Conservation (phyloP, 495 filamentous ascomycete species). For the Pyronema omphalodes region DNA sequence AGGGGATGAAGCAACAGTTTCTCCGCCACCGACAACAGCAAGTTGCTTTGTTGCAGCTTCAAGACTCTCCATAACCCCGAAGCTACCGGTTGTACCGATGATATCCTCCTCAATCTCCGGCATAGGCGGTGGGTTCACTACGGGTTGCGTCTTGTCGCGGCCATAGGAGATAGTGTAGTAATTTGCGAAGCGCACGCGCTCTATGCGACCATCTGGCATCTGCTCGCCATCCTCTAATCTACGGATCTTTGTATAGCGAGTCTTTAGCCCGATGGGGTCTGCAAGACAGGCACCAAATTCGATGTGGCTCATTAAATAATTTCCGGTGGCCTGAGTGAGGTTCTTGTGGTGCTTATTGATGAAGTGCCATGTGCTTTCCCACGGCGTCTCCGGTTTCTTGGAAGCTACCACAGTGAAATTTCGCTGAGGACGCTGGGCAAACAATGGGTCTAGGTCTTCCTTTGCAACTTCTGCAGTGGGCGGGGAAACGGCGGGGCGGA, state of each 20-base stretch:
- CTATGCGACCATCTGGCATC: conserved; percentile 14
- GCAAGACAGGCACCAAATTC: conserved; percentile 69
- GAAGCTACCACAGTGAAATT: conserved; percentile 15
- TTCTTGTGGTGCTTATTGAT: conserved; percentile 56
- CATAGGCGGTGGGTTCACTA: conserved; percentile 2
- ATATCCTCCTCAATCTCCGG: not conserved
- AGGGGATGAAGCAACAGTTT: not conserved
- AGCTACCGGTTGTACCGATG: not conserved
- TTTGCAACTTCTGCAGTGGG: not conserved
- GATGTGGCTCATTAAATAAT: conserved; percentile 59
- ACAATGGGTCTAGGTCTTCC: conserved; percentile 13
- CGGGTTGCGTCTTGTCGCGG: conserved; percentile 38
- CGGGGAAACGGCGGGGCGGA: conserved; percentile 37
- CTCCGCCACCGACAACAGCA: not conserved
- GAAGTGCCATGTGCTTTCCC: conserved; percentile 36
- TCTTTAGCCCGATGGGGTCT: conserved; percentile 50
- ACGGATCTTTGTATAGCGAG: conserved; percentile 47
- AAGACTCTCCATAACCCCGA: not conserved
- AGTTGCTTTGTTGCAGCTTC: not conserved
- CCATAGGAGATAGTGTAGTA: conserved; percentile 81
- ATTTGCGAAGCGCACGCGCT: conserved; percentile 58
- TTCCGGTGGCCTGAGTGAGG: conserved; percentile 46
- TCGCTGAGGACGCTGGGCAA: conserved; percentile 8
- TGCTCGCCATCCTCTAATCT: conserved; percentile 49
- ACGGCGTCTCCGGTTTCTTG: conserved; percentile 13